Conservation (phyloP, 441 rosid genomes). For the Hura crepitans region DNA sequence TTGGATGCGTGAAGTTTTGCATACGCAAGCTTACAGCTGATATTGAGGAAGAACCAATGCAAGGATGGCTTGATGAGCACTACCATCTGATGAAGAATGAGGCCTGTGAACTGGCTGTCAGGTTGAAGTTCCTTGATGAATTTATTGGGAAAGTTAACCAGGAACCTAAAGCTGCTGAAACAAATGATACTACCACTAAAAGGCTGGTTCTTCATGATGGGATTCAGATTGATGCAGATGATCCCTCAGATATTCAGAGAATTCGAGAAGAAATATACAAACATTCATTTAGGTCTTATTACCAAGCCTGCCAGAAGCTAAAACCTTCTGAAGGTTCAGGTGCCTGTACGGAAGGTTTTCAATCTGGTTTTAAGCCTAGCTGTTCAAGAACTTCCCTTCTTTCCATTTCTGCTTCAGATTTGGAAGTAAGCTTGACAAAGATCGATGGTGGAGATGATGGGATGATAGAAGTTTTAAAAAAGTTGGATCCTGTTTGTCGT, state of each 20-base stretch:
- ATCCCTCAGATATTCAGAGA: slow-evolving; percentile 51
- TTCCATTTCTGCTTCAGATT: slow-evolving; percentile 81
- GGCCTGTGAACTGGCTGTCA: slow-evolving; percentile 90
- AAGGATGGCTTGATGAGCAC: slow-evolving; percentile 99
- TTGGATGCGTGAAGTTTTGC: slow-evolving; percentile 73
- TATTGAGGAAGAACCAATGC: slow-evolving; percentile 98
- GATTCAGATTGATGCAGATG: slow-evolving; percentile 56
- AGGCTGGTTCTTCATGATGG: slow-evolving; percentile 54
- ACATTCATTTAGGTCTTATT: slow-evolving; percentile 81
- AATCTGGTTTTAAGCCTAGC: slow-evolving; percentile 89
- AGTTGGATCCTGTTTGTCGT: slow-evolving; percentile 79
- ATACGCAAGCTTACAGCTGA: slow-evolving; percentile 79
- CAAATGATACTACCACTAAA: slow-evolving; percentile 47
- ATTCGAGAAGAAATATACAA: slow-evolving; percentile 67
- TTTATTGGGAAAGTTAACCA: slow-evolving; percentile 42
- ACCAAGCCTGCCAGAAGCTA: slow-evolving; percentile 80
- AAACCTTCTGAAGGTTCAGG: slow-evolving; percentile 79
- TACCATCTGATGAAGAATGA: slow-evolving; percentile 77
- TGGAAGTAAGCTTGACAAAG: slow-evolving; percentile 71
- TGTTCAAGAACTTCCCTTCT: slow-evolving; percentile 73
- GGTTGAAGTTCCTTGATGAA: slow-evolving; percentile 85
- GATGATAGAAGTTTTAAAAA: slow-evolving; percentile 79
- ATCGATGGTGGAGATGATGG: slow-evolving; percentile 90
- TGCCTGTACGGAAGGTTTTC: slow-evolving; percentile 79
- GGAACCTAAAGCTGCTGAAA: slow-evolving; percentile 51